Conservation (phyloP, 2,329 filamentous ascomycete species). For the Hypomyces rosellus region DNA sequence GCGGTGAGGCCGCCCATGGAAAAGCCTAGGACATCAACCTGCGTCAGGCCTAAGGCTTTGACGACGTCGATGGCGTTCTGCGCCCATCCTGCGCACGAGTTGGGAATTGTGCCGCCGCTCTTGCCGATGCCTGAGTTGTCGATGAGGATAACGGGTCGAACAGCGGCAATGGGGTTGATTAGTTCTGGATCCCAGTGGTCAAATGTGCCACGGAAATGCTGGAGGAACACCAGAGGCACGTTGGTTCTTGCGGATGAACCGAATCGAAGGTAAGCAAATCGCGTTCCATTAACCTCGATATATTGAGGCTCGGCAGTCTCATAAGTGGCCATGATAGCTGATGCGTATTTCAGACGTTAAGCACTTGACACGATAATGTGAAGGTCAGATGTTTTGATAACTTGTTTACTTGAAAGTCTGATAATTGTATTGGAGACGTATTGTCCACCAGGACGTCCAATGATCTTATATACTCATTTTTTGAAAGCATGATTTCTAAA, state of each 20-base stretch:
- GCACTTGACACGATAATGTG: no score
- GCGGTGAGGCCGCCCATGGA: constrained; percentile 43
- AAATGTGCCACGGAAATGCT: constrained; percentile 1
- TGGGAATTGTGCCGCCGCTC: constrained; percentile 34
- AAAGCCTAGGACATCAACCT: constrained; percentile 41
- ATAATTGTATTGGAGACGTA: no score
- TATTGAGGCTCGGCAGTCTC: constrained; percentile 7
- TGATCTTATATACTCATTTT: no score
- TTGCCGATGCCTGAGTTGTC: constrained; percentile 44
- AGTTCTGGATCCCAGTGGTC: constrained; percentile 38
- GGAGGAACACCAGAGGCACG: neutral
- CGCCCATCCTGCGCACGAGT: constrained; percentile 24
- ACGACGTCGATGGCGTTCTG: constrained; percentile 30
- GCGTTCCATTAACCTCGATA: constrained; percentile 2
- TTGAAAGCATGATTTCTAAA: no score
- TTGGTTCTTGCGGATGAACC: neutral
- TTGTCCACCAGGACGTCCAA: no score
- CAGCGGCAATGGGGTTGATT: constrained; percentile 36
- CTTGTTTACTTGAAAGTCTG: no score
- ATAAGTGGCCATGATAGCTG: neutral
- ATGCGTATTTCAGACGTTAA: no score
- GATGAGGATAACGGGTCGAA: constrained; percentile 39
- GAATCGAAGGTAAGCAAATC: constrained; percentile 3
- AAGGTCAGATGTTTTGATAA: no score
- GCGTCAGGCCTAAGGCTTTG: constrained; percentile 24